Percentiles rank a stretch among this genome's conserved stretches.
phyloP scores from a whole-genome alignment of 2,329 filamentous ascomycete genomes.

The Trichoderma lentiforme region DNA sequence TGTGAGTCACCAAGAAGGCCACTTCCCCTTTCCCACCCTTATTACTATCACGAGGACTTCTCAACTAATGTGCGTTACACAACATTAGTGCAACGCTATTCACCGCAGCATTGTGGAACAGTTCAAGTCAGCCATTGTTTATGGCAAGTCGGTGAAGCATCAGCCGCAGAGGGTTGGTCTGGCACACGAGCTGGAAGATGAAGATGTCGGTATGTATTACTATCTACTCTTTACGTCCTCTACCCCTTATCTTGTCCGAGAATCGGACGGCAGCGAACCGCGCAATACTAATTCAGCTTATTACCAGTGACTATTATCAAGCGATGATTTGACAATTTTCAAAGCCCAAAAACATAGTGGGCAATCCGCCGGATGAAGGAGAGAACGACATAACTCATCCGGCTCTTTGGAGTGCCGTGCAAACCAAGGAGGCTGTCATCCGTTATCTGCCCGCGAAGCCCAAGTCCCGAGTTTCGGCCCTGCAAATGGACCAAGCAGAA shows the following conservation, averaged over 20 bases:
- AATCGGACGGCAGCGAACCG: neutral
- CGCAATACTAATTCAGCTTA: neutral
- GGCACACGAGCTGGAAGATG: slow-evolving; percentile 85
- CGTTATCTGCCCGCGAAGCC: neutral
- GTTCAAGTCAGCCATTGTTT: slow-evolving; percentile 93
- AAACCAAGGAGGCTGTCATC: neutral
- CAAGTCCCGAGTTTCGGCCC: neutral
- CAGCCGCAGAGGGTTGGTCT: slow-evolving; percentile 95
- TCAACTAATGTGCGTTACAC: slow-evolving; percentile 36
- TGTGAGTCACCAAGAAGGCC: slow-evolving; percentile 54
- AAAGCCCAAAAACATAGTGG: slow-evolving; percentile 10
- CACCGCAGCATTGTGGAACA: slow-evolving; percentile 94
- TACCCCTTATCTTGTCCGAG: neutral
- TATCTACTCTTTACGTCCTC: neutral
- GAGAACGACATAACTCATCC: neutral
- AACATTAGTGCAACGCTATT: slow-evolving; percentile 82
- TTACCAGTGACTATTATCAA: slow-evolving; percentile 57
- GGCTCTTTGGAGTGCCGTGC: neutral
- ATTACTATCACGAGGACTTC: neutral
- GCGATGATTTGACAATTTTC: slow-evolving; percentile 45
- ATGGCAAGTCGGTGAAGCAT: slow-evolving; percentile 97
- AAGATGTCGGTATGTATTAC: slow-evolving; percentile 82
- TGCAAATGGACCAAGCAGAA: neutral
- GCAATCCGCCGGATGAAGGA: slow-evolving; percentile 4
- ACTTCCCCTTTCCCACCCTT: neutral